Conservation (phyloP, 2,329 filamentous ascomycete species). For the Colletotrichum eleusines region DNA sequence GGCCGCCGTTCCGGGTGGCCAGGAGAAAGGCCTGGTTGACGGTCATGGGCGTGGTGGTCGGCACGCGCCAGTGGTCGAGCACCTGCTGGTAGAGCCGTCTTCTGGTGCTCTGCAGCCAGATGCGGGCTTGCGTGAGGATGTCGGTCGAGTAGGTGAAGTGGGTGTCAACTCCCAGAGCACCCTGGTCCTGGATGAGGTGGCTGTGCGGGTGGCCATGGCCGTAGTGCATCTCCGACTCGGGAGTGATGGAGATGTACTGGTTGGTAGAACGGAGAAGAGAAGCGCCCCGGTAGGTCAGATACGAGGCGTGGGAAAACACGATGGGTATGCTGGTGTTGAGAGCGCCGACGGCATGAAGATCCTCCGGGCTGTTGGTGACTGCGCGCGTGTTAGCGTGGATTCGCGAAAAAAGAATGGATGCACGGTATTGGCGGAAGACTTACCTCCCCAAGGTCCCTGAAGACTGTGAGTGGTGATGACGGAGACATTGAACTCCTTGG, state of each 20-base stretch:
- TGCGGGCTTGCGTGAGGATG: conserved; percentile 63
- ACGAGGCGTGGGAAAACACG: conserved; percentile 65
- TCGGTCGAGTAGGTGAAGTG: conserved; percentile 65
- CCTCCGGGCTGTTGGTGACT: conserved; percentile 54
- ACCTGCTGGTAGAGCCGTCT: conserved; percentile 54
- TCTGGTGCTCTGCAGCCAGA: conserved; percentile 64
- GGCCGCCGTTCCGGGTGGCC: conserved; percentile 64
- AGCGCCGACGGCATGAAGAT: conserved; percentile 52
- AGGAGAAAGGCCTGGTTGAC: conserved; percentile 67
- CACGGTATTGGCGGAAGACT: conserved; percentile 30
- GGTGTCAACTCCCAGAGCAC: conserved; percentile 66
- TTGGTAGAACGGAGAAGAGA: conserved; percentile 60
- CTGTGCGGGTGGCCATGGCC: conserved; percentile 63
- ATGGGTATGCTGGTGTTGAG: conserved; percentile 61
- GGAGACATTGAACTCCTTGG: conserved; percentile 55
- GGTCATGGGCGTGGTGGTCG: conserved; percentile 63
- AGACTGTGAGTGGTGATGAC: conserved; percentile 61
- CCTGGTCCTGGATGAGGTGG: conserved; percentile 62
- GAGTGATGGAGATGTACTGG: conserved; percentile 68
- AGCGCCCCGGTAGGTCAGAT: conserved; percentile 55
- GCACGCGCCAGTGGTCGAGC: conserved; percentile 56
- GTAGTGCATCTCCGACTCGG: conserved; percentile 70
- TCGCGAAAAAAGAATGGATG: not conserved
- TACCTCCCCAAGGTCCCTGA: conserved; percentile 54
- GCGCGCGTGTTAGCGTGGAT: not conserved